Conservation (phyloP, 306 rosid species). For the Castanea crenata region DNA sequence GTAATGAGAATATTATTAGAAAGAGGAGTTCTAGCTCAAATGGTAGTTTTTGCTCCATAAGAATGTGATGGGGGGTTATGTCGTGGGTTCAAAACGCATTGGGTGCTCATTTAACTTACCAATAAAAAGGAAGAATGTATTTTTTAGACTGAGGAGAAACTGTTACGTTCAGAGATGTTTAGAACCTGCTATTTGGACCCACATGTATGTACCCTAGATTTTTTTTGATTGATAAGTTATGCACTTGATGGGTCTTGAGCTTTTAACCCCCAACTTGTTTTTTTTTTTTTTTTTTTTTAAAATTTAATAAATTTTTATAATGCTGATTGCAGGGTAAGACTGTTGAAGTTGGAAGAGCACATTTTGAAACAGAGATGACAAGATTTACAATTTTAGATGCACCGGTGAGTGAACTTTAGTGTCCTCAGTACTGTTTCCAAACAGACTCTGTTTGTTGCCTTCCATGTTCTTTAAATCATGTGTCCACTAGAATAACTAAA, state of each 20-base stretch:
- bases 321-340: constrained; percentile 75
- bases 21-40: background rate
- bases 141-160: background rate
- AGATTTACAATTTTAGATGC: constrained; percentile 98
- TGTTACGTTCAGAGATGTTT: background rate
- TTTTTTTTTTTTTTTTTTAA: background rate
- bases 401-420: constrained; percentile 64
- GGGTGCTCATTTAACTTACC: too few species aligned
- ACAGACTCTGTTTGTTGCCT: background rate
- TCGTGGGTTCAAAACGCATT: too few species aligned
- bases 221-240: too few species aligned
- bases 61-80: too few species aligned
- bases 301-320: background rate
- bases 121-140: too few species aligned
- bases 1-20: background rate
- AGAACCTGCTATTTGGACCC: background rate
- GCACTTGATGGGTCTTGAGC: too few species aligned
- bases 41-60: too few species aligned
- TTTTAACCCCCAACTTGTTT: too few species aligned
- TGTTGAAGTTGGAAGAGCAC: constrained; percentile 98
- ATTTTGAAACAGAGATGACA: constrained; percentile 86
- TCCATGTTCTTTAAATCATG: background rate
- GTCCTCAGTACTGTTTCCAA: constrained; percentile 9
- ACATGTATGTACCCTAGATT: background rate
- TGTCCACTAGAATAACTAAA: constrained; percentile 3